phyloP scores from a whole-genome alignment of 768 basidiomycete species.

The Rhizopogon vulgaris region DNA sequence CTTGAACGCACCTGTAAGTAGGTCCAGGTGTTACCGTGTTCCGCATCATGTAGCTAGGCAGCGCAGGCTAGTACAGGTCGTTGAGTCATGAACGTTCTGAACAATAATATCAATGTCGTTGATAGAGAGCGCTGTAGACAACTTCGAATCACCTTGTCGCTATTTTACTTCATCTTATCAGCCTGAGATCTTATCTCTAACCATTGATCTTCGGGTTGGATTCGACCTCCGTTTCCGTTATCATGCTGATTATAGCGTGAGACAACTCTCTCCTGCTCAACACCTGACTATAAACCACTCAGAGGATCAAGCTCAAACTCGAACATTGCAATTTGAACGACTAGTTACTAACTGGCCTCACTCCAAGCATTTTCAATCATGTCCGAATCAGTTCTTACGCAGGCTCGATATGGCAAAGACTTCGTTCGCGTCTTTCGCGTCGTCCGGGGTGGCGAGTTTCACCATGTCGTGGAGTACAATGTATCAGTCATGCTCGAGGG shows the following conservation, averaged over 20 bases:
- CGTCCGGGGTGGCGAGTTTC: conserved; percentile 61
- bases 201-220: too few species aligned
- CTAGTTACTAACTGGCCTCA: neutral
- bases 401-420: conserved; percentile 82
- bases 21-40: too few species aligned
- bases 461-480: conserved; percentile 80
- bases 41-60: too few species aligned
- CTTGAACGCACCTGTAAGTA: too few species aligned
- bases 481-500: conserved; percentile 80
- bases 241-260: neutral
- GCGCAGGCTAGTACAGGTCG: too few species aligned
- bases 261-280: too few species aligned
- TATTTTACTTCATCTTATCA: too few species aligned
- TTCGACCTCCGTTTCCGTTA: neutral
- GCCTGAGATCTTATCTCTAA: too few species aligned
- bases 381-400: conserved; percentile 26
- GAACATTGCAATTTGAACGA: neutral
- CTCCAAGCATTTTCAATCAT: neutral
- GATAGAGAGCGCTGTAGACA: too few species aligned
- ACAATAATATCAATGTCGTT: too few species aligned
- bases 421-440: conserved; percentile 82
- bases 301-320: neutral
- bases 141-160: too few species aligned
- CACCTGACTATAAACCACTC: neutral
- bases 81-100: too few species aligned